Conservation (phyloP, 169 alveolate species). For the Cryptosporidium viatorum region DNA sequence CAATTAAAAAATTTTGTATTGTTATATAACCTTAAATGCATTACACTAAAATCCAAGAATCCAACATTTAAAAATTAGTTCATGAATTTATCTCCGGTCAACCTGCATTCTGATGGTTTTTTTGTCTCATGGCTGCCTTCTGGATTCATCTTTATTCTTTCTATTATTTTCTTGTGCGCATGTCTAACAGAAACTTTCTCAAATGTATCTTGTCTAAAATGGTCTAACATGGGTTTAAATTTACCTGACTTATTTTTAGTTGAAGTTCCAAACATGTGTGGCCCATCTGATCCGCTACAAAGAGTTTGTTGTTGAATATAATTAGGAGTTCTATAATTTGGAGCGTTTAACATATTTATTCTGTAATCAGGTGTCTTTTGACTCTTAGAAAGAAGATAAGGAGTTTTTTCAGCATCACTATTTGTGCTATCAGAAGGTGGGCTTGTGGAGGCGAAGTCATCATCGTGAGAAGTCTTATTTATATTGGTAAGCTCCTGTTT, state of each 20-base stretch:
- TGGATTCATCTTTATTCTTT: neutral
- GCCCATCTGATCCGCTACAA: constrained; percentile 67
- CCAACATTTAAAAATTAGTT: neutral
- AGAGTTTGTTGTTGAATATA: constrained; percentile 37
- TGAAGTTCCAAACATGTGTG: constrained; percentile 50
- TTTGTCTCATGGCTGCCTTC: constrained; percentile 2
- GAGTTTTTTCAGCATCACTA: constrained; percentile 27
- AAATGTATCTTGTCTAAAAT: neutral
- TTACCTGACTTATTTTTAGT: neutral
- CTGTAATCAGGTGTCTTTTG: constrained; percentile 60
- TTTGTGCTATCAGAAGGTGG: neutral
- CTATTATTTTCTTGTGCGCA: constrained; percentile 26
- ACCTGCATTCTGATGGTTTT: constrained; percentile 8
- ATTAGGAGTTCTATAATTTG: constrained; percentile 57
- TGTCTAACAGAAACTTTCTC: constrained; percentile 4
- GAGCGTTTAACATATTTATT: constrained; percentile 15
- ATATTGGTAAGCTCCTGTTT: neutral
- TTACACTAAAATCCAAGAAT: neutral
- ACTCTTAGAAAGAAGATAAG: constrained; percentile 17
- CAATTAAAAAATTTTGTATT: neutral
- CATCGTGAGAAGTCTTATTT: neutral
- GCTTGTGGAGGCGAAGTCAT: neutral
- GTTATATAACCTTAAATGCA: neutral
- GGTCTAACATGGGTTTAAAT: neutral
- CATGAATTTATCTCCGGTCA: neutral